Conservation (phyloP, 2,329 filamentous ascomycete species). For the Verticillium tricorpus region DNA sequence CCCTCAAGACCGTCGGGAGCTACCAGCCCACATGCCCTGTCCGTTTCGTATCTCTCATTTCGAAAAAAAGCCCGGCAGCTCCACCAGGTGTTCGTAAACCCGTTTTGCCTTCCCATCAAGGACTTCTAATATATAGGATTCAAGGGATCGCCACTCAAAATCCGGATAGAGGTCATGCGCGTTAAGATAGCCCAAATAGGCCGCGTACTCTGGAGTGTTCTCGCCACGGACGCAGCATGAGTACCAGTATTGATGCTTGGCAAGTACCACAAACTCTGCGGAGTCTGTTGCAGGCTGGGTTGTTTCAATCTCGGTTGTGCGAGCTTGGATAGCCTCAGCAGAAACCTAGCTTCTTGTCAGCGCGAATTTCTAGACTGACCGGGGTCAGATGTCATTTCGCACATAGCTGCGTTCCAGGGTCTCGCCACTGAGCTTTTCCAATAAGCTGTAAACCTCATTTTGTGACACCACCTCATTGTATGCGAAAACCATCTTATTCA, state of each 20-base stretch:
- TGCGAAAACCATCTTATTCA: conserved; percentile 46
- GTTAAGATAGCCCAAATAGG: conserved; percentile 49
- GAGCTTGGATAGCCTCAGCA: not conserved
- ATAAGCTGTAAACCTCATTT: conserved; percentile 37
- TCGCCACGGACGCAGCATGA: conserved; percentile 46
- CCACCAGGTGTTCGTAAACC: not conserved
- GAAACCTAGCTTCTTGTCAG: not conserved
- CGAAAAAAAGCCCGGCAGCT: not conserved
- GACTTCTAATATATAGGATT: conserved; percentile 3
- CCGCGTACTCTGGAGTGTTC: conserved; percentile 46
- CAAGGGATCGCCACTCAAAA: conserved; percentile 17
- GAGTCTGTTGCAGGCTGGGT: not conserved
- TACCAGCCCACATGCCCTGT: no score
- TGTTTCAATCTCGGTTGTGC: not conserved
- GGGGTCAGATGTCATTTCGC: conserved; percentile 3
- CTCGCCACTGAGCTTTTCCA: conserved; percentile 46
- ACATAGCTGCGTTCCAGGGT: conserved; percentile 32
- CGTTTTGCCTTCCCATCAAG: not conserved
- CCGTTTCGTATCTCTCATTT: no score
- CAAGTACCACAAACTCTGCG: not conserved
- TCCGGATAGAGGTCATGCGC: conserved; percentile 50
- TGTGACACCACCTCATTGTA: conserved; percentile 40
- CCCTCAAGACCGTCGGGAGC: no score
- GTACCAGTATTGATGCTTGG: conserved; percentile 29
- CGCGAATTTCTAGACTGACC: no score